A percentile compares a stretch with the other conserved stretches of the same genome.
phyloP scores from a whole-genome alignment of 768 basidiomycete species.

The Naematelia encephala region DNA sequence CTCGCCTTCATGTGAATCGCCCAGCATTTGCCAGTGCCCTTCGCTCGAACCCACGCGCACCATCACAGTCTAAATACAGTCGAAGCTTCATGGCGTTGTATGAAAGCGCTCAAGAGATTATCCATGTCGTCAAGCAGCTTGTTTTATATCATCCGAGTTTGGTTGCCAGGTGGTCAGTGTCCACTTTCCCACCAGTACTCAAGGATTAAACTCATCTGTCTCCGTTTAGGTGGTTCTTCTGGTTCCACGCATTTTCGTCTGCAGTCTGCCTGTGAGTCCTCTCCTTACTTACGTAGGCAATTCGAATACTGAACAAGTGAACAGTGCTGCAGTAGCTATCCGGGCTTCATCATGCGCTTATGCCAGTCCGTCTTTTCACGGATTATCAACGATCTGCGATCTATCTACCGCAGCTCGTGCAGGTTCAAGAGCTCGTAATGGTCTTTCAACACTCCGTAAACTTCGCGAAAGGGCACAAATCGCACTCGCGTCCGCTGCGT shows the following conservation, averaged over 20 bases:
- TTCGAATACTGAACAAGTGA: background rate
- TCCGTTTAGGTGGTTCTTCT: slow-evolving; percentile 30
- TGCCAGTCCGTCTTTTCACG: slow-evolving; percentile 42
- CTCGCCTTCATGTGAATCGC: slow-evolving; percentile 45
- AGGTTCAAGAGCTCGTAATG: slow-evolving; percentile 46
- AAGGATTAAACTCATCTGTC: background rate
- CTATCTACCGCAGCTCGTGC: slow-evolving; percentile 42
- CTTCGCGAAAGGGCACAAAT: slow-evolving; percentile 40
- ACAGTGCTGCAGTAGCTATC: slow-evolving; percentile 44
- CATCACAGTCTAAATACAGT: slow-evolving; percentile 33
- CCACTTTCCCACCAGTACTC: background rate
- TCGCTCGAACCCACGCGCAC: slow-evolving; percentile 39
- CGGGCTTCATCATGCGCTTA: slow-evolving; percentile 42
- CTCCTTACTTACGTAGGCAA: background rate
- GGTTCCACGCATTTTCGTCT: slow-evolving; percentile 46
- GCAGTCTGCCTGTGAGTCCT: slow-evolving; percentile 47
- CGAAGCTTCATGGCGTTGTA: slow-evolving; percentile 41
- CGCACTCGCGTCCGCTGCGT: slow-evolving; percentile 16
- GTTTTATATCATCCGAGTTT: slow-evolving; percentile 48
- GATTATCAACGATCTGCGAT: slow-evolving; percentile 45
- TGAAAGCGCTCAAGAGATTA: slow-evolving; percentile 46
- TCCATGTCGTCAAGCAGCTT: slow-evolving; percentile 43
- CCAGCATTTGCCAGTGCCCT: slow-evolving; percentile 43
- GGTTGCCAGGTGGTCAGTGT: slow-evolving; percentile 32
- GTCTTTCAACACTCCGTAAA: slow-evolving; percentile 39